phyloP scores from a whole-genome alignment of 2,329 filamentous ascomycete species.

The Clonostachys rhizophaga region DNA sequence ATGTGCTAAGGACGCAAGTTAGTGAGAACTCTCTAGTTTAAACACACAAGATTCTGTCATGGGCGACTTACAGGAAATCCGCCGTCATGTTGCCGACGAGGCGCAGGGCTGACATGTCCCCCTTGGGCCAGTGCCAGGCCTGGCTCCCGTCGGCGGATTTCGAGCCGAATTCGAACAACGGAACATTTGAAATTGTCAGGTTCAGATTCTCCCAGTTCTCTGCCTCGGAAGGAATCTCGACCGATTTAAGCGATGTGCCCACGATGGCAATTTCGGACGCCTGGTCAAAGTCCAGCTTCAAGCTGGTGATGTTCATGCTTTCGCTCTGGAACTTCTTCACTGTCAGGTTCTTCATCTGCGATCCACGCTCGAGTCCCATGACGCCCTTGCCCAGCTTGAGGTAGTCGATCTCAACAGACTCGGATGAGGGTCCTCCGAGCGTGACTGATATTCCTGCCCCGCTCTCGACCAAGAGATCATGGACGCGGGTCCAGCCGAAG shows the following conservation, averaged over 20 bases:
- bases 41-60: no score
- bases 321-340: not conserved
- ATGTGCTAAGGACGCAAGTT: no score
- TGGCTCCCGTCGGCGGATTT: not conserved
- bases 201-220: not conserved
- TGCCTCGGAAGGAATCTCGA: not conserved
- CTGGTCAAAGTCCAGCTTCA: not conserved
- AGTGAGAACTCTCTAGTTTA: no score
- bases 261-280: not conserved
- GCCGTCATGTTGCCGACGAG: not conserved
- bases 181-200: not conserved
- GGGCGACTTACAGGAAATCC: not conserved
- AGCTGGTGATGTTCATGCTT: not conserved
- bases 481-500: not conserved
- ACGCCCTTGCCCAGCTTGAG: not conserved
- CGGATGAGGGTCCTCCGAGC: not conserved
- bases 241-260: not conserved
- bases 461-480: not conserved
- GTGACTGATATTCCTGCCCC: not conserved
- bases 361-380: not conserved
- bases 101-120: not conserved
- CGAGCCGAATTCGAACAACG: not conserved
- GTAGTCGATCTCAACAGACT: not conserved
- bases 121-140: not conserved
- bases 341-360: not conserved